These are phyloP conservation scores for Aspergillus conjunctus DNA, from an alignment of 495 filamentous ascomycete species.

Conservation along the genomic window DNA sequence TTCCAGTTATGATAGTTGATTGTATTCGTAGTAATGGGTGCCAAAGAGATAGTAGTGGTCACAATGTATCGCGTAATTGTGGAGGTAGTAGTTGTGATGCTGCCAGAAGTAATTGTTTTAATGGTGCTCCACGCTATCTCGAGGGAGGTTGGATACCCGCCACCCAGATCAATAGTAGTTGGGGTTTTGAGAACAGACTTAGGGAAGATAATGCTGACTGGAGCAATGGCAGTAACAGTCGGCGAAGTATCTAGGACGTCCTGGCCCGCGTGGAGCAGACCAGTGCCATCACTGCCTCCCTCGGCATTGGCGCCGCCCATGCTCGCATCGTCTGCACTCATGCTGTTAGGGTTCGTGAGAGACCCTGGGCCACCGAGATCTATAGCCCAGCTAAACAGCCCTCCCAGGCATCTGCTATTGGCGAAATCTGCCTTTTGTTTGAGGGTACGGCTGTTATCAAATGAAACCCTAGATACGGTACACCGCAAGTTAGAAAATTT, in stretches of 20 bases:
- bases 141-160: background rate
- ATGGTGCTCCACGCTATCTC: constrained; percentile 9
- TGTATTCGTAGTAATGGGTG: background rate
- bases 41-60: constrained; percentile 1
- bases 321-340: background rate
- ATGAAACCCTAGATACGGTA: constrained; percentile 1
- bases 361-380: constrained; percentile 10
- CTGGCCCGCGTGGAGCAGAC: constrained; percentile 1
- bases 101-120: background rate
- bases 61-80: constrained; percentile 1
- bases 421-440: constrained; percentile 12
- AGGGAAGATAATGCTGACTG: constrained; percentile 15
- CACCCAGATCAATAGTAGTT: background rate
- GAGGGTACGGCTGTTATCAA: background rate
- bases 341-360: constrained; percentile 5
- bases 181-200: background rate
- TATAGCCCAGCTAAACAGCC: constrained; percentile 9
- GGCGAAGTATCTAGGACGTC: background rate
- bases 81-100: background rate
- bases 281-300: background rate
- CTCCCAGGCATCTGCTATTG: constrained; percentile 6
- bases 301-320: constrained; percentile 10
- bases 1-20: constrained; percentile 13
- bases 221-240: constrained; percentile 8
- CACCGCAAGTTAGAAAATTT: too few relatives aligned